Evolutionary conservation across 148 eudicot species (phyloP), one percentile per base, ranked within the genome.

Genomic region (Persicaria maculosa): DNA sequence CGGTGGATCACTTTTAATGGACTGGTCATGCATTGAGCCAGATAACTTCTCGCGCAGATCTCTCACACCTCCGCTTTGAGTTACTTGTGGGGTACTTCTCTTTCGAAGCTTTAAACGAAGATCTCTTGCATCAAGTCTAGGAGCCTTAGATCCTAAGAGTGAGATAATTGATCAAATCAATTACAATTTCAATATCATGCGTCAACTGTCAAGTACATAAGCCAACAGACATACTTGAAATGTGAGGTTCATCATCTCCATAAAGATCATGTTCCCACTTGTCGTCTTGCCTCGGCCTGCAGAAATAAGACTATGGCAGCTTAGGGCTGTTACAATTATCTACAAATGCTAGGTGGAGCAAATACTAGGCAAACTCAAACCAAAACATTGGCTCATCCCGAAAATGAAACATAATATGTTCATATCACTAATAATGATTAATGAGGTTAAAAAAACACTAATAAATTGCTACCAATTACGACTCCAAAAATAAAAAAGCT

Each of bases 261-360:
- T 72, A 90, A 72, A 93, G 90, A 80, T 93, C 93, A 81, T 93
- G 96, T 69, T 87, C 92, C 98, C 98, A 93, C 80, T 93, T 90
- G 84, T 90, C 96, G 76, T 88, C 98, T 72, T 88, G 90, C 79
- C 98, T 86, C 72, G 80, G 96, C 87, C 96, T 93, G 88, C 85
- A 92, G 19, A 74, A 71, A 52, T 59, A 54, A 57, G 36, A 57
- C 36, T 6, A 54, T 54, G 5, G 31, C 36, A 57, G 31, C 31
- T 57, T 57, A 57, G 62, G 62, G 36, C 62, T 57, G 22, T 3
- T 57, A 57, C 31, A 57, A 6, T 20, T 17, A 7, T 57, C 31
- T 10, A 10, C 74, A 45, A 67, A 45, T 11, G 40, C 52, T 72
- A 14, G 74, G 36, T 6, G 14, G 44, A 44, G 47, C 8, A 10